Evolutionary conservation across 306 rosid genomes (phyloP).

Genomic region (Canavalia ensiformis): DNA sequence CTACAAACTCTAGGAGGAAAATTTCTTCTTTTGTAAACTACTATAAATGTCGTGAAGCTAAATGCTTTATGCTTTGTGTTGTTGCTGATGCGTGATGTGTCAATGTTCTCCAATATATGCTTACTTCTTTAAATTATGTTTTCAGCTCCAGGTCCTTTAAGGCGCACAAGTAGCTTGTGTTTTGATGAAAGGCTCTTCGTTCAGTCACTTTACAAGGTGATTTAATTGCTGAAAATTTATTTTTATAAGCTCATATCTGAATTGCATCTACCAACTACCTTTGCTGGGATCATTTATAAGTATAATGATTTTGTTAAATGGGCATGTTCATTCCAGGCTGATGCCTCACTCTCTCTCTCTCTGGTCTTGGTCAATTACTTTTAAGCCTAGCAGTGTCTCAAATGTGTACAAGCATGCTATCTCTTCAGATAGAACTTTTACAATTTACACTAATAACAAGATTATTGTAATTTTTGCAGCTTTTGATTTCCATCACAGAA

Average conservation of each 20-base stretch:
- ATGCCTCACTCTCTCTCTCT: neutral
- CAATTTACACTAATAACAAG: slow-evolving; percentile 23
- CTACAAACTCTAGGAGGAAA: slow-evolving; percentile 6
- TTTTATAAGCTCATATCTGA: slow-evolving; percentile 17
- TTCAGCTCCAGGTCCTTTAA: slow-evolving; percentile 76
- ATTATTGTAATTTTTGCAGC: slow-evolving; percentile 56
- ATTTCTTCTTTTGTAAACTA: neutral
- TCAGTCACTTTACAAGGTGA: slow-evolving; percentile 92
- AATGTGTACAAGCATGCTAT: neutral
- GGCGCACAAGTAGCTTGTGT: slow-evolving; percentile 73
- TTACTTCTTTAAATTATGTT: slow-evolving; percentile 41
- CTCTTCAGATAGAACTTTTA: neutral
- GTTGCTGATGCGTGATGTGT: neutral
- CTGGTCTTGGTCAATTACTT: neutral
- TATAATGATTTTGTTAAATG: neutral
- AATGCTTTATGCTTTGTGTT: neutral
- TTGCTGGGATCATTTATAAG: neutral
- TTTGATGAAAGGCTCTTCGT: slow-evolving; percentile 87
- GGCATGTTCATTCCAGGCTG: slow-evolving; percentile 21
- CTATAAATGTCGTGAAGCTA: neutral
- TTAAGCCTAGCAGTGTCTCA: neutral
- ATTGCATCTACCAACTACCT: neutral
- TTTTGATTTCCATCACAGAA: slow-evolving; percentile 77
- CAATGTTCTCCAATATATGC: slow-evolving; percentile 33
- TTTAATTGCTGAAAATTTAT: slow-evolving; percentile 28